phyloP scores from a whole-genome alignment of 2,329 filamentous ascomycete genomes.

The Penicillium brasilianum region DNA sequence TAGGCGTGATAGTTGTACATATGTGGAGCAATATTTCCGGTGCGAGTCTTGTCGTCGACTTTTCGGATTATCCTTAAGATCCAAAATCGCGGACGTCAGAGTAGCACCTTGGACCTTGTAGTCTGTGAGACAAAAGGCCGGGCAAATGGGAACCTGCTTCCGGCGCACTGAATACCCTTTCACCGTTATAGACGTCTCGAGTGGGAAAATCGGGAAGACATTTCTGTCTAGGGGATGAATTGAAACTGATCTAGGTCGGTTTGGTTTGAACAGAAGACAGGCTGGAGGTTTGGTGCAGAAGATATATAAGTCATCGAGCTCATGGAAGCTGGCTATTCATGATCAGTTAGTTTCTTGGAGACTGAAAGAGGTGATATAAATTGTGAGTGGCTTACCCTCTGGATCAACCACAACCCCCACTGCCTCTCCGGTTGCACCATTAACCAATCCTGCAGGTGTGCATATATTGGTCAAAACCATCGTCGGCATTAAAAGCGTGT shows the following conservation, averaged over 20 bases:
- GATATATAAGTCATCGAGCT: neutral
- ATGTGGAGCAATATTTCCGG: neutral
- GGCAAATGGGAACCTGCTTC: neutral
- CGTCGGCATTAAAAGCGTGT: conserved; percentile 7
- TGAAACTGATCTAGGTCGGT: neutral
- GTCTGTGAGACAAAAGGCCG: neutral
- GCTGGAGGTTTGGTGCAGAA: neutral
- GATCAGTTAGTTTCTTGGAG: neutral
- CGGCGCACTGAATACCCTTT: neutral
- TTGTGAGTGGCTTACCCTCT: neutral
- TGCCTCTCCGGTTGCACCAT: conserved; percentile 9
- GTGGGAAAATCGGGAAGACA: neutral
- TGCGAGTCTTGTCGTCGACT: neutral
- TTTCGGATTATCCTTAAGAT: neutral
- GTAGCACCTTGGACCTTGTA: neutral
- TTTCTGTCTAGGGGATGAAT: neutral
- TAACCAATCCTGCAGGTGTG: conserved; percentile 9
- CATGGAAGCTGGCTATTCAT: neutral
- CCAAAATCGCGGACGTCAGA: neutral
- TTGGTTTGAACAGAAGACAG: neutral
- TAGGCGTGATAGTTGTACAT: neutral
- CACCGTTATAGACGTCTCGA: neutral
- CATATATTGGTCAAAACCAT: conserved; percentile 15
- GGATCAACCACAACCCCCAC: conserved; percentile 8
- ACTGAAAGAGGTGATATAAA: neutral